Evolutionary conservation across 1,139 yeast genomes (phyloP).

Genomic region (Candida buenavistaensis): DNA sequence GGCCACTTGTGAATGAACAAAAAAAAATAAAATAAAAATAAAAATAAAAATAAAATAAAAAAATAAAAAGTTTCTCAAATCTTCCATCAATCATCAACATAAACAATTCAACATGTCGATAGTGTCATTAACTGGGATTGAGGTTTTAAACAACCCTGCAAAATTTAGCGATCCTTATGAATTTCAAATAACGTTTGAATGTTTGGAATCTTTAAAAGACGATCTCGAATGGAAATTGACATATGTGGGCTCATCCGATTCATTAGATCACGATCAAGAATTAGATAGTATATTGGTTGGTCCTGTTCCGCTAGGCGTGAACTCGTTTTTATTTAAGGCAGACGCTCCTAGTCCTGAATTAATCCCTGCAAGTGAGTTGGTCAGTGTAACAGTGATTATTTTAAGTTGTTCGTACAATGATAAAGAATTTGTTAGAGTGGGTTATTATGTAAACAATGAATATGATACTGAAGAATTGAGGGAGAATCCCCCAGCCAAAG

Average conservation of each 20-base stretch:
- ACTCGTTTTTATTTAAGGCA: constrained; percentile 88
- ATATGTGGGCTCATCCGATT: constrained; percentile 92
- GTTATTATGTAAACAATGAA: constrained; percentile 95
- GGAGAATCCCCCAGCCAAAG: constrained; percentile 92
- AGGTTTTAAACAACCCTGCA: constrained; percentile 94
- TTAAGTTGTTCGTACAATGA: constrained; percentile 92
- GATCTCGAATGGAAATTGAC: constrained; percentile 97
- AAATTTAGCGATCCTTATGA: constrained; percentile 91
- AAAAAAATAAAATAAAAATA: too few relatives aligned
- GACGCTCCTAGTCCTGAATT: constrained; percentile 96
- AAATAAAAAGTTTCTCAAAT: too few relatives aligned
- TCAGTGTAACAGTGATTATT: constrained; percentile 89
- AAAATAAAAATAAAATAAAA: too few relatives aligned
- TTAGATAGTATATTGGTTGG: constrained; percentile 93
- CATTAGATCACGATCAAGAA: constrained; percentile 94
- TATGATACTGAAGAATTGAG: constrained; percentile 90
- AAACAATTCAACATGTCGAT: constrained; percentile 91
- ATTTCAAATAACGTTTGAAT: constrained; percentile 95
- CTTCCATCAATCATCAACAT: too few relatives aligned
- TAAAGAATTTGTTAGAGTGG: constrained; percentile 93
- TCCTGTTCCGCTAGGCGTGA: constrained; percentile 96
- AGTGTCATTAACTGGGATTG: constrained; percentile 87
- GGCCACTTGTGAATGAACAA: too few relatives aligned
- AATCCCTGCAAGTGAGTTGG: constrained; percentile 93
- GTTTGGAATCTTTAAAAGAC: constrained; percentile 88